These are phyloP conservation scores for Mentha longifolia DNA, from an alignment of 257 asterid species.

Conservation along the genomic window DNA sequence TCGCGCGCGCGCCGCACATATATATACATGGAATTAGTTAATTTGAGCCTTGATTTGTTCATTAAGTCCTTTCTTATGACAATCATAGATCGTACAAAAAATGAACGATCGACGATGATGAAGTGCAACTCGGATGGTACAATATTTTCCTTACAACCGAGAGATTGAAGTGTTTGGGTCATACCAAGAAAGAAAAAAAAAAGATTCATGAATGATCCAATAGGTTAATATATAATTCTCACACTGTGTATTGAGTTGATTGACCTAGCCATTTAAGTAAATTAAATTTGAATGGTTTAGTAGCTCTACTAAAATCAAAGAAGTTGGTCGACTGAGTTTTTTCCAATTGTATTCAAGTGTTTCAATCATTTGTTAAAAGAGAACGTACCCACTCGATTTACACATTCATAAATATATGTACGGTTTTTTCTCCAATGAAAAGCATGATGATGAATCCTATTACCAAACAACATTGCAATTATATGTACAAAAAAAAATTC, in stretches of 20 bases:
- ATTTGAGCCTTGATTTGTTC: too few relatives aligned
- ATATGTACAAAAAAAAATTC: neutral
- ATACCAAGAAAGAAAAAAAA: too few relatives aligned
- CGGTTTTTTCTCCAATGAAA: neutral
- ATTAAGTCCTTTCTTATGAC: too few relatives aligned
- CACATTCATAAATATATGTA: neutral
- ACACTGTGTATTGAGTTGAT: neutral
- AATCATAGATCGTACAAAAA: too few relatives aligned
- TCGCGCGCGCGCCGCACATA: too few relatives aligned
- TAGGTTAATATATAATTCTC: too few relatives aligned
- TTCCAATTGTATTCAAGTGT: neutral
- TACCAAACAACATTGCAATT: neutral
- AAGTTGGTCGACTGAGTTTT: neutral
- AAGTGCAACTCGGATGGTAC: too few relatives aligned
- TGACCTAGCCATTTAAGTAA: neutral
- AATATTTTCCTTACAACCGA: too few relatives aligned
- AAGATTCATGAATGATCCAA: too few relatives aligned
- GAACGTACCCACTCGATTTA: neutral
- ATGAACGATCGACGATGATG: too few relatives aligned
- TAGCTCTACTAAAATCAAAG: neutral
- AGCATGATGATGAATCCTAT: neutral
- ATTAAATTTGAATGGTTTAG: neutral
- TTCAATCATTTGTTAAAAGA: neutral
- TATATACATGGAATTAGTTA: too few relatives aligned
- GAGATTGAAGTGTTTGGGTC: too few relatives aligned